Evolutionary conservation across 306 rosid genomes (phyloP), one percentile per base, ranked within the genome.

Genomic region (Datisca glomerata): DNA sequence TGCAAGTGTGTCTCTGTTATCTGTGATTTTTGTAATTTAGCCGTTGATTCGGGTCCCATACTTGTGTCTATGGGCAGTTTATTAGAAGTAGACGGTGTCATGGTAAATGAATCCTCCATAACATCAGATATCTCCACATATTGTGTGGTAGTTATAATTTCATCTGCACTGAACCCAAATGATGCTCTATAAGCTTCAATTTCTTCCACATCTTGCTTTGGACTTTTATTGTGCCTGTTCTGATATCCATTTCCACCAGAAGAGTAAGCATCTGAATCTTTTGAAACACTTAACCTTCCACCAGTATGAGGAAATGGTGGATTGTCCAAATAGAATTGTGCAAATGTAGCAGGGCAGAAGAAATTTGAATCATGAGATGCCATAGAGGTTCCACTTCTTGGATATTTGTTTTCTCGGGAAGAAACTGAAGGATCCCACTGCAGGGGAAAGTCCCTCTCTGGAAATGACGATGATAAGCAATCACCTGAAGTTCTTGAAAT

Each of bases 141-240:
- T 8, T 91, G 86, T 38, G 82, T 6, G 22, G 98, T 84, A 24
- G 82, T 73, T 62, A 84, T 73, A 52, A 91, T 78, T 71, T 91
- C 98, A 73, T 91, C 98, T n/a, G 98, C 98, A 64, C 98, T 91
- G 65, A 91, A 91, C 63, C 98, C 98, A 67, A 91, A 91, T 21
- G 98, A 91, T 61, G 98, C 98, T 53, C 98, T 71, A 59, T 91
- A 91, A 34, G 98, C 98, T 75, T 91, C 98, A 60, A 80, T 36
- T 63, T 91, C 98, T 68, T 91, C 98, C 55, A 71, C 86, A 60
- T 91, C 98, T 65, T 91, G 98, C 74, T 80, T 84, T 53, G 98
- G 91, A 57, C 86, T 81, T 65, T 63, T 72, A 52, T 58, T 70
- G 57, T 79, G 81, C 64, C 74, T 67, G 63, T 42, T 85, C 71